phyloP scores from a whole-genome alignment of 2,329 filamentous ascomycete species.

The Beauveria sp. region DNA sequence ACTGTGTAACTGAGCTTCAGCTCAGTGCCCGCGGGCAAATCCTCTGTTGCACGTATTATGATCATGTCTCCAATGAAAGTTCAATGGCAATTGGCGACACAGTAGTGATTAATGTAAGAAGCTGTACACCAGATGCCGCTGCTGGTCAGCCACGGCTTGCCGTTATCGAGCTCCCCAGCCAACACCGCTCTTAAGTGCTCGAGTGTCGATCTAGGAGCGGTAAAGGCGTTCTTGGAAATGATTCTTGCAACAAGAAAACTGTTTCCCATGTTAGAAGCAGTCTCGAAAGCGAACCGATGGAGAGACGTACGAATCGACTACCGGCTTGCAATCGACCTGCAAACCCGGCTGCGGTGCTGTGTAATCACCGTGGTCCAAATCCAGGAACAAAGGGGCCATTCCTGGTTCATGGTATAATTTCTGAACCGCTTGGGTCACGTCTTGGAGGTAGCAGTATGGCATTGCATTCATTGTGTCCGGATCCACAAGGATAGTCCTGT shows the following conservation, averaged over 20 bases:
- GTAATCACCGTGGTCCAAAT: background rate
- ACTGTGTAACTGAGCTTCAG: background rate
- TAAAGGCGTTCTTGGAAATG: background rate
- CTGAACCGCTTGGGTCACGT: background rate
- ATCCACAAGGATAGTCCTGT: background rate
- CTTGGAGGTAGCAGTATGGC: background rate
- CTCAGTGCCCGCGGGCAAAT: background rate
- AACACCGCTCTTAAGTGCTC: background rate
- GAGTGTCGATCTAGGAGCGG: background rate
- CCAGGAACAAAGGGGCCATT: background rate
- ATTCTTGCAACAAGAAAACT: background rate
- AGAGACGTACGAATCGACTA: background rate
- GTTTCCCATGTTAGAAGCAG: background rate
- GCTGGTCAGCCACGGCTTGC: background rate
- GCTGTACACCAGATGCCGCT: background rate
- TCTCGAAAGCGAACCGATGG: background rate
- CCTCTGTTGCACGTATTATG: background rate
- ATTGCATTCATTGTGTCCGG: background rate
- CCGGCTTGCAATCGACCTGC: background rate
- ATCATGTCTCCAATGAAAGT: background rate
- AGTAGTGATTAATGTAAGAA: conserved; percentile 1
- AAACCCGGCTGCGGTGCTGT: background rate
- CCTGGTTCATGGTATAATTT: background rate
- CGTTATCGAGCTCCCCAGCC: background rate
- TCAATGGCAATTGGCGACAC: background rate